Evolutionary conservation across 805 yeast genomes (phyloP).

Genomic region (Cyberlindnera euphorbiae): DNA sequence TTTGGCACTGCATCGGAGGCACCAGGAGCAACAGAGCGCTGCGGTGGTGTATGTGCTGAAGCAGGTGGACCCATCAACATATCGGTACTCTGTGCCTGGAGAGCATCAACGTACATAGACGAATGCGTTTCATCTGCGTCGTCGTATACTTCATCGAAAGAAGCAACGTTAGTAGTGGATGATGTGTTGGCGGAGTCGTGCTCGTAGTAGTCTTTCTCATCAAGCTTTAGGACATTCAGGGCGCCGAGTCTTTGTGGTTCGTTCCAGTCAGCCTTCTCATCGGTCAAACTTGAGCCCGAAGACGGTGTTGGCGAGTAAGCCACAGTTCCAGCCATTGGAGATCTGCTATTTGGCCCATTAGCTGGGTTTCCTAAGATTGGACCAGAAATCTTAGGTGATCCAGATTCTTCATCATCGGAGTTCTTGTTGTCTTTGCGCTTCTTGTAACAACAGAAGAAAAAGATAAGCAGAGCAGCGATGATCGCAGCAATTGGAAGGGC

Average conservation of each 20-base stretch:
- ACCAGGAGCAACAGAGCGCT: constrained; percentile 4
- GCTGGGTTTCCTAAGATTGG: constrained; percentile 36
- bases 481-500: constrained; percentile 63
- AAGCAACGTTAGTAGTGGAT: constrained; percentile 47
- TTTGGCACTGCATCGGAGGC: constrained; percentile 28
- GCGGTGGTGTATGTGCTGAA: constrained; percentile 4
- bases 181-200: constrained; percentile 36
- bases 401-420: constrained; percentile 27
- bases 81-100: constrained; percentile 37
- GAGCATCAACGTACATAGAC: constrained; percentile 34
- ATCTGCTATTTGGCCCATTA: constrained; percentile 27
- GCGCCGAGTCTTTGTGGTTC: constrained; percentile 39
- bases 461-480: constrained; percentile 36
- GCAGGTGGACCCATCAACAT: constrained; percentile 27
- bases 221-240: constrained; percentile 47
- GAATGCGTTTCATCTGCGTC: constrained; percentile 28
- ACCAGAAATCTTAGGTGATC: constrained; percentile 32
- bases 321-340: constrained; percentile 17
- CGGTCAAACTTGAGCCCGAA: constrained; percentile 29
- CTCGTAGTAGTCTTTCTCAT: constrained; percentile 31
- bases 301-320: constrained; percentile 24
- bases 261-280: constrained; percentile 24
- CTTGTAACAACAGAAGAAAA: constrained; percentile 56
- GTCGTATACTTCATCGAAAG: constrained; percentile 27
- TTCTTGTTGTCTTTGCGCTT: constrained; percentile 32